phyloP scores from a whole-genome alignment of 1,284 basidiomycete species.

The Mycena citricolor region DNA sequence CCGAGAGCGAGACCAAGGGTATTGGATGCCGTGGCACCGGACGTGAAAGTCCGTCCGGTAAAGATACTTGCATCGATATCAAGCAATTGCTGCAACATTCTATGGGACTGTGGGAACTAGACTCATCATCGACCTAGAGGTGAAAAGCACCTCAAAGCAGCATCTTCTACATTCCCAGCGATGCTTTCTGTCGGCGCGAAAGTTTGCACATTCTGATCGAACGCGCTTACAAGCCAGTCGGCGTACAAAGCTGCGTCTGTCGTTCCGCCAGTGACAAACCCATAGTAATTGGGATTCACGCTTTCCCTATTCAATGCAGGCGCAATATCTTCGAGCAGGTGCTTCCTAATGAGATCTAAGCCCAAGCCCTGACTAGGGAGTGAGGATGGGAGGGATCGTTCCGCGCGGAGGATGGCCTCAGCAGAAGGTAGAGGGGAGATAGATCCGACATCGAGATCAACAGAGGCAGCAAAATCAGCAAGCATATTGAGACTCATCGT shows the following conservation, averaged over 20 bases:
- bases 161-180: conserved; percentile 12
- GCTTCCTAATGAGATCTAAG: conserved; percentile 12
- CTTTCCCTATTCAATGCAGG: conserved; percentile 18
- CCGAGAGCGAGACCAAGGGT: conserved; percentile 17
- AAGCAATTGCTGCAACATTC: conserved; percentile 18
- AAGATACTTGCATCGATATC: conserved; percentile 7
- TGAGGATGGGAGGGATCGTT: conserved; percentile 11
- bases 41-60: conserved; percentile 17
- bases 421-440: too few relatives aligned
- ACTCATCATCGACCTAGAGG: not conserved
- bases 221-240: conserved; percentile 14
- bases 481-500: too few relatives aligned
- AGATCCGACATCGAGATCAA: too few relatives aligned
- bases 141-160: conserved; percentile 10
- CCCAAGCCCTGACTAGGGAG: conserved; percentile 16
- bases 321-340: conserved; percentile 16
- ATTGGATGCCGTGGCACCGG: conserved; percentile 20
- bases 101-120: not conserved
- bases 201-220: conserved; percentile 20
- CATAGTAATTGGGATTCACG: conserved; percentile 18
- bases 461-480: too few relatives aligned
- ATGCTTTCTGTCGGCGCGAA: conserved; percentile 11
- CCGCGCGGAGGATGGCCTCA: conserved; percentile 10
- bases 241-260: conserved; percentile 15
- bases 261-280: conserved; percentile 16